Conservation (phyloP, 1,139 yeast species). For the Blastobotrys illinoisensis region DNA sequence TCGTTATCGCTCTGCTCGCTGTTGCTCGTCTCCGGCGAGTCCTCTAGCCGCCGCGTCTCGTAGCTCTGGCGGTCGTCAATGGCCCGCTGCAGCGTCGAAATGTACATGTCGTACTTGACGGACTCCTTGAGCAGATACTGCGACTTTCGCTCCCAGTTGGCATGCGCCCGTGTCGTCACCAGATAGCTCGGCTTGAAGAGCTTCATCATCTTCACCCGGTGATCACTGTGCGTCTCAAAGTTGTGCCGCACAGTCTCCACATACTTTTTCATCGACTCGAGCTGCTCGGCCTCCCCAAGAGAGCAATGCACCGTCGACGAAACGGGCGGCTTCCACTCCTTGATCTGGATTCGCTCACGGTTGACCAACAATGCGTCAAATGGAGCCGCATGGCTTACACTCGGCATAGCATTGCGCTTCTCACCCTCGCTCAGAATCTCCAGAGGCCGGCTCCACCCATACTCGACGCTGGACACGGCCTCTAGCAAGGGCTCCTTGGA, state of each 20-base stretch:
- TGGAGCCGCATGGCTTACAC: conserved; percentile 15
- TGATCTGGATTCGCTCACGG: conserved; percentile 22
- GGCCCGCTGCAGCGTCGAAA: conserved; percentile 25
- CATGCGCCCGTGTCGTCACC: conserved; percentile 27
- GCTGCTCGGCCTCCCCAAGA: conserved; percentile 27
- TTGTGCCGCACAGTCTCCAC: conserved; percentile 21
- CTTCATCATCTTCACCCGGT: conserved; percentile 21
- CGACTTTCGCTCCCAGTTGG: conserved; percentile 33
- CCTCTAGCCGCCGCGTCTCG: neutral
- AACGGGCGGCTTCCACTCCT: conserved; percentile 32
- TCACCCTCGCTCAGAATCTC: conserved; percentile 13
- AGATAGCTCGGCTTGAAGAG: conserved; percentile 24
- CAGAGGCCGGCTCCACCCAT: conserved; percentile 60
- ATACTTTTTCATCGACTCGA: conserved; percentile 23
- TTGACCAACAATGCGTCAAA: conserved; percentile 24
- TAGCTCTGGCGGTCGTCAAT: conserved; percentile 18
- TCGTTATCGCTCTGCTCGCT: neutral
- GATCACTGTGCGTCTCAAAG: conserved; percentile 27
- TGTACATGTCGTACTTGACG: conserved; percentile 31
- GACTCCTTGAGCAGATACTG: conserved; percentile 30
- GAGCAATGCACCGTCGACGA: conserved; percentile 25
- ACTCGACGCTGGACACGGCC: conserved; percentile 67
- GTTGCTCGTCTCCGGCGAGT: neutral
- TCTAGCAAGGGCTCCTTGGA: conserved; percentile 67
- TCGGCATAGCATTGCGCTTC: neutral